Evolutionary conservation across 2,329 filamentous ascomycete genomes (phyloP), one percentile per base, ranked within the genome.

Genomic region (Leptographium procerum): DNA sequence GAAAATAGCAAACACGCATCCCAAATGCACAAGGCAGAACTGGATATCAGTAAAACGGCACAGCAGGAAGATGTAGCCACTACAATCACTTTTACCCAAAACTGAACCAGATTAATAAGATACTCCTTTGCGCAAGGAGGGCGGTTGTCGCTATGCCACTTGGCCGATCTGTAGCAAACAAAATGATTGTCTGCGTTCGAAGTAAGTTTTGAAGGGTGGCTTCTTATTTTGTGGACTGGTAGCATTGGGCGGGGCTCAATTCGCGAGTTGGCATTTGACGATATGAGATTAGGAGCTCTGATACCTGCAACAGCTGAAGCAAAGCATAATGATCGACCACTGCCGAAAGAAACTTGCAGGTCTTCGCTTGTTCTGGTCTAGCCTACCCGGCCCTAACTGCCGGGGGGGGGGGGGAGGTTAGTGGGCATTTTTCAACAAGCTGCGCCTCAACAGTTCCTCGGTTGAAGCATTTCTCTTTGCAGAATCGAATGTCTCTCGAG

Each of bases 321-420:
- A 14, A 29, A 52, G 28, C 33, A 34, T 16, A 31, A 33, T 40
- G 61, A 62, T 62, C 57, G 55, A 50, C 61, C 52, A 50, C 52
- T 36, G 52, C 60, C 58, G 54, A 52, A 55, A 52, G 51, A 55
- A 55, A 55, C 52, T 48, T 52, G 57, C 59, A 51, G 24, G 55
- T 56, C 61, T 61, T 62, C 57, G 56, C 61, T 59, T 31, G 13
- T 56, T 61, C 56, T 52, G 59, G 61, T 22, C 22, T 61, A 62
- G 61, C 47, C 61, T 54, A 55, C 52, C 60, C 57, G 57, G 13
- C 13, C 40, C 57, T 13, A 22, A 40, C 13, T 48, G 33, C 24
- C 5, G 51, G 31, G 19, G 19, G 29, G 31, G 19, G 19, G 29
- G 16, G 28, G 45, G 19, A 16, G n/a, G 45, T 28, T 43, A 22